A percentile compares a stretch with the other conserved stretches of the same genome.
phyloP scores from a whole-genome alignment of 805 yeast species.

The Vanderwaltozyma verrucispora region DNA sequence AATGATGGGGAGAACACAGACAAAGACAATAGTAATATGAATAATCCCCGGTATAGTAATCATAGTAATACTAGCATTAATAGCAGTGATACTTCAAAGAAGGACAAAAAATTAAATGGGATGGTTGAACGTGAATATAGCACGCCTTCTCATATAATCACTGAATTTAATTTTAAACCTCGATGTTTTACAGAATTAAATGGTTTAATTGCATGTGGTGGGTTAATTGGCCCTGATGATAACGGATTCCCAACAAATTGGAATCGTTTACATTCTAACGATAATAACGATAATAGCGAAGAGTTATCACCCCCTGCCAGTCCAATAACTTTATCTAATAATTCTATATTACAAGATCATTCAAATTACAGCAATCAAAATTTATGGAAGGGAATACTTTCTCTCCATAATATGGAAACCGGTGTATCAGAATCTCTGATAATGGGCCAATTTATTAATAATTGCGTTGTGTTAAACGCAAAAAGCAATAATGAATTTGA shows the following conservation, averaged over 20 bases:
- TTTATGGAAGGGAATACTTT: conserved; percentile 42
- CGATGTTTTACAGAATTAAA: conserved; percentile 54
- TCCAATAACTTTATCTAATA: conserved; percentile 24
- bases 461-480: conserved; percentile 53
- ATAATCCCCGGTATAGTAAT: neutral
- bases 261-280: conserved; percentile 14
- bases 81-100: neutral
- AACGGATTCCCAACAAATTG: conserved; percentile 23
- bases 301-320: conserved; percentile 13
- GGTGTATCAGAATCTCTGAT: conserved; percentile 40
- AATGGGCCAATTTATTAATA: conserved; percentile 76
- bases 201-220: conserved; percentile 45
- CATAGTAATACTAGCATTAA: too few species aligned
- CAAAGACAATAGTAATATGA: neutral
- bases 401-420: conserved; percentile 37
- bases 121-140: neutral
- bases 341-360: conserved; percentile 18
- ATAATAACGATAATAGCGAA: conserved; percentile 4
- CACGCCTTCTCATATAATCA: conserved; percentile 28
- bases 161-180: conserved; percentile 54
- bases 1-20: neutral
- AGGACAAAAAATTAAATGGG: neutral
- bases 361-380: conserved; percentile 24
- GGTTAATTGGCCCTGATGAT: conserved; percentile 34
- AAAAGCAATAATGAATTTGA: conserved; percentile 36